Evolutionary conservation across 352 stramenopile species (phyloP), one percentile per base, ranked within the genome.

Genomic region (Phytopythium vexans): DNA sequence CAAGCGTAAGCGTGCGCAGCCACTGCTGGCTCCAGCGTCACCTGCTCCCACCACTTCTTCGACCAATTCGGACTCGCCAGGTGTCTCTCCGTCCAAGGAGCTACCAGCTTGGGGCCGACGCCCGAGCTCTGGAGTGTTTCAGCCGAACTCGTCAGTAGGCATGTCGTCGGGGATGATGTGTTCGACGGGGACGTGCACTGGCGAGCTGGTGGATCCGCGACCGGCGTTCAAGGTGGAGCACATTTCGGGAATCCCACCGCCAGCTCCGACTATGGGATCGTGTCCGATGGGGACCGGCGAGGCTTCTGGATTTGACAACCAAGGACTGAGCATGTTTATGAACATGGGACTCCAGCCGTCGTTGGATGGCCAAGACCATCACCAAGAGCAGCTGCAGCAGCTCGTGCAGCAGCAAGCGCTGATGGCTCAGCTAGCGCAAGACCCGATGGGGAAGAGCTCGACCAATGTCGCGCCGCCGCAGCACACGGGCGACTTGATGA

Each of bases 1-100:
- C 3, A 92, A 92, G 43, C 78, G 82, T 38, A 89, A 89, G 60
- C 70, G 79, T 16, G 52, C 69, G 4, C 42, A 84, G 6, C 65
- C 71, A 15, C 64, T 52, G 4, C 49, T 63, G 43, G 54, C 60
- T 15, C 67, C 67, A 44, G 54, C 60, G 6, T 76, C 64, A 4
- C 68, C 81, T 7, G 58, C 66, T 0, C 56, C 64, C 14, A 86
- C 60, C 9, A 52, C 57, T 21, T 60, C 58, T 6, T 62, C 56
- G 5, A 37, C 51, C 32, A 64, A 57, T 33, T 71, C 68, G 16
- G 56, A 64, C 36, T 82, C 68, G 31, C 71, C 73, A 6, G 59
- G 61, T 8, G 68, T 61, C 38, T 85, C 74, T 9, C 71, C 74
- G 0, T 69, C 72, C 7, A 76, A 77, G 38, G 66, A 74, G 43